Evolutionary conservation across 2,329 filamentous ascomycete genomes (phyloP).

Genomic region (Ampelomyces quisqualis): DNA sequence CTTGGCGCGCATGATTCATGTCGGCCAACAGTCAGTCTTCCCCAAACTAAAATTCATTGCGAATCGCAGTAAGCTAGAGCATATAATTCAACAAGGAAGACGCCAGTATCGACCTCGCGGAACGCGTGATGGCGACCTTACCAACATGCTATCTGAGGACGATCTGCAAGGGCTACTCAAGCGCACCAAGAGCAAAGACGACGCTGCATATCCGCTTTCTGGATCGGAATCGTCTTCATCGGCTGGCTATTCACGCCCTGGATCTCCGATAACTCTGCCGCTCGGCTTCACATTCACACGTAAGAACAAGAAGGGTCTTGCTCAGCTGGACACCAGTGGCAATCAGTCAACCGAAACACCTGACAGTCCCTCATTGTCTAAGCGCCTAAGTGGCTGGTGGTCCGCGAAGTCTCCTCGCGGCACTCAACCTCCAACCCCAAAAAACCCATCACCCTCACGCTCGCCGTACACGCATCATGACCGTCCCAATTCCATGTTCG

Average conservation of each 20-base stretch:
- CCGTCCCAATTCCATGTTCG: conserved; percentile 41
- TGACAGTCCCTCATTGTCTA: conserved; percentile 32
- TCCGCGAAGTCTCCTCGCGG: conserved; percentile 30
- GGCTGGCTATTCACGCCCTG: conserved; percentile 26
- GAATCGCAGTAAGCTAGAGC: conserved; percentile 83
- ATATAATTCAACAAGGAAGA: conserved; percentile 60
- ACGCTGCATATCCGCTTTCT: conserved; percentile 21
- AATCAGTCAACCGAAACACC: conserved; percentile 12
- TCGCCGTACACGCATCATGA: conserved; percentile 22
- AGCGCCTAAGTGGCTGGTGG: conserved; percentile 43
- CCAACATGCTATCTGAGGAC: conserved; percentile 49
- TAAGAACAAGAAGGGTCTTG: conserved; percentile 16
- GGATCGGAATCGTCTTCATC: conserved; percentile 36
- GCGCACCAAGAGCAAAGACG: conserved; percentile 25
- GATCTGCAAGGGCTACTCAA: conserved; percentile 48
- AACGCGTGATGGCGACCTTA: conserved; percentile 35
- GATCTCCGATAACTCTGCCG: conserved; percentile 31
- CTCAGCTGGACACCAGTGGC: conserved; percentile 7
- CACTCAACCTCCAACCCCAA: conserved; percentile 9
- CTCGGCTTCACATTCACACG: conserved; percentile 33
- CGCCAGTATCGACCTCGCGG: conserved; percentile 42
- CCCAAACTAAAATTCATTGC: conserved; percentile 88
- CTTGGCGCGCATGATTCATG: conserved; percentile 83
- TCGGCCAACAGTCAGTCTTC: conserved; percentile 85
- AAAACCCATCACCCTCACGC: conserved; percentile 4